Evolutionary conservation across 768 basidiomycete species (phyloP).

Genomic region (Boletus speciosus): DNA sequence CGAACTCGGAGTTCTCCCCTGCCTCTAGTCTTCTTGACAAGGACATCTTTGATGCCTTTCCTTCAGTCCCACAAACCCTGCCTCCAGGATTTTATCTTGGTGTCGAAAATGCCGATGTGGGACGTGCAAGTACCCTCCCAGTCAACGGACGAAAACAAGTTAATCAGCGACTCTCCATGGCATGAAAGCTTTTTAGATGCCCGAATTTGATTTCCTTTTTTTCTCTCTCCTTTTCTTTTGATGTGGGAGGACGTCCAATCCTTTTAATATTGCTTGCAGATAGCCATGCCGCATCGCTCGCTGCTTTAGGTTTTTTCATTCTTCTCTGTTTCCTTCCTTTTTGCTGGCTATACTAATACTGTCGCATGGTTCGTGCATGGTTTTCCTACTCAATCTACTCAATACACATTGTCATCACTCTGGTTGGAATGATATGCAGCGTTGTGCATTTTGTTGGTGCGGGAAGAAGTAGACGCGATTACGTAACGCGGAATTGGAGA

Average conservation of each 20-base stretch:
- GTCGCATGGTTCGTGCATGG: constrained; percentile 23
- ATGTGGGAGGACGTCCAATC: background rate
- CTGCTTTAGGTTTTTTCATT: background rate
- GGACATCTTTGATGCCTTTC: constrained; percentile 68
- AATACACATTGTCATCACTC: constrained; percentile 20
- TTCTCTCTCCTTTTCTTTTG: background rate
- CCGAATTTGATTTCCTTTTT: background rate
- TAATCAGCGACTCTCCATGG: constrained; percentile 23
- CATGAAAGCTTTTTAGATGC: constrained; percentile 17
- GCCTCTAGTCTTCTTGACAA: constrained; percentile 44
- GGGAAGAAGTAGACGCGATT: background rate
- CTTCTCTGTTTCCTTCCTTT: background rate
- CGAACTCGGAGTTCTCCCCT: constrained; percentile 40
- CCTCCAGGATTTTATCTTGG: constrained; percentile 32
- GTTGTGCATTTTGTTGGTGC: background rate
- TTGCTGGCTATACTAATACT: constrained; percentile 16
- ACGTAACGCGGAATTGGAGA: background rate
- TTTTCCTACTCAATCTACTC: constrained; percentile 26
- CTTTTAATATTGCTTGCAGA: constrained; percentile 5
- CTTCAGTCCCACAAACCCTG: constrained; percentile 56
- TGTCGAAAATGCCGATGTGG: constrained; percentile 7
- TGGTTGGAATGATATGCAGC: constrained; percentile 14
- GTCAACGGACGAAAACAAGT: constrained; percentile 27
- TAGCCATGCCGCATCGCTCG: constrained; percentile 5
- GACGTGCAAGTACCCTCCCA: constrained; percentile 25